Evolutionary conservation across 2,329 filamentous ascomycete genomes (phyloP), one percentile per base, ranked within the genome.

Genomic region (Trichophyton benhamiae): DNA sequence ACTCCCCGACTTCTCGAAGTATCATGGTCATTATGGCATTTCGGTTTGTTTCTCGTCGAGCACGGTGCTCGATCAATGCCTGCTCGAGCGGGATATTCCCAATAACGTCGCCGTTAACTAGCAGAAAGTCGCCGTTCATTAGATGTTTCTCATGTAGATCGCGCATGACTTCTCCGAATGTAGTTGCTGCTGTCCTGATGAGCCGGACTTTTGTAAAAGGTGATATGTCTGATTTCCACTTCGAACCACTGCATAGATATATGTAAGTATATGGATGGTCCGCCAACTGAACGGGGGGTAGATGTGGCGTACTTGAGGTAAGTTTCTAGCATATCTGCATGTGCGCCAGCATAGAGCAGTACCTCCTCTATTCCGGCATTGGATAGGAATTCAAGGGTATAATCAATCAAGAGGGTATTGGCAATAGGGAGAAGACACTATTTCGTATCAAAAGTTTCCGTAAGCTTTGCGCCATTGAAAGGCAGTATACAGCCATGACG

Each of bases 11-110:
- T 71, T 91, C 87, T 53, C 90, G 83, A 63, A 97, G 77, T 11
- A 99, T 83, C 81, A 96, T 88, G 2, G 94, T 99, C 94, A 99
- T 97, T 75, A 96, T 96, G 42, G 92, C 91, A 72, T 95, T 92
- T 69, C 94, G 92, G 76, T 95, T 90, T 60, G 86, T 85, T 70
- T 87, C 83, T 63, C 91, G 84, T 63, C 94, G 86, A 61, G 86
- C 86, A 63, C 89, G 85, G 73, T 99, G 94, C 60, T 84, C 85
- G 2, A 85, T 83, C 59, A 99, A 77, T 7, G 88, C 87, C 57
- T 80, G 79, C 64, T 92, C 89, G n/a, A 99, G 84, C 17, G 87
- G 83, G 61, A 97, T 78, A 70, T 96, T 97, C 66, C 90, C 89
- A 58, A 99, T 86, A 27, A 97, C 82, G 72, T 99, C 94, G 61